Evolutionary conservation across 345 rosid species (phyloP), one percentile per base, ranked within the genome.

Genomic region (Aurinia saxatilis): DNA sequence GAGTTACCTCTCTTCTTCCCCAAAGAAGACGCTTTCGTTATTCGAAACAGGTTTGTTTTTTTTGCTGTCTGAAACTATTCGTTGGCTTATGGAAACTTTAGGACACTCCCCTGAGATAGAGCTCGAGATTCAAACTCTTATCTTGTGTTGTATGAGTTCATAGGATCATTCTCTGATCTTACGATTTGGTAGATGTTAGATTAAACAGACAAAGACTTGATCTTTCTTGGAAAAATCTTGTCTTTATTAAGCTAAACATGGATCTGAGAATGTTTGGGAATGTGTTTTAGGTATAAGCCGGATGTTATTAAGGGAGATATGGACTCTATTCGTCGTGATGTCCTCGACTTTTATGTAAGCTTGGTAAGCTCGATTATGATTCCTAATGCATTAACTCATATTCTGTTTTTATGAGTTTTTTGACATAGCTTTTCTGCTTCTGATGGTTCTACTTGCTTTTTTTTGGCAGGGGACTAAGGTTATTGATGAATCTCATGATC

Each of bases 251-350:
- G 31, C 31, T n/a, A n/a, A n/a, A n/a, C n/a, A n/a, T n/a, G n/a
- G n/a, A n/a, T n/a, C n/a, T n/a, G n/a, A n/a, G n/a, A n/a, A n/a
- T n/a, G n/a, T n/a, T n/a, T 14, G 16, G 33, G 18, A 27, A 14
- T 75, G 35, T 58, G 19, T 10, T 50, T 6, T 77, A 84, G 92
- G 77, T 87, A 79, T 77, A 85, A 78, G 72, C 95, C 92, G 1
- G 96, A 87, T 50, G 70, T 82, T 38, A 95, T 95, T 60, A 84
- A 86, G 68, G 99, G 97, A 72, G 99, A 95, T 69, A 83, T 95
- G 99, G 99, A 95, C 57, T 95, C 99, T 7, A 63, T 90, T 46
- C 77, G 91, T 3, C 58, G 31, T 15, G 93, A 84, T 63, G 95
- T 95, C 14, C 71, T 63, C 52, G 68, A 81, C 10, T 95, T 86